A percentile compares a stretch with the other conserved stretches of the same genome.
These are phyloP conservation scores for Aureobasidium lini DNA, from an alignment of 2,329 filamentous ascomycete genomes.

Conservation along the genomic window DNA sequence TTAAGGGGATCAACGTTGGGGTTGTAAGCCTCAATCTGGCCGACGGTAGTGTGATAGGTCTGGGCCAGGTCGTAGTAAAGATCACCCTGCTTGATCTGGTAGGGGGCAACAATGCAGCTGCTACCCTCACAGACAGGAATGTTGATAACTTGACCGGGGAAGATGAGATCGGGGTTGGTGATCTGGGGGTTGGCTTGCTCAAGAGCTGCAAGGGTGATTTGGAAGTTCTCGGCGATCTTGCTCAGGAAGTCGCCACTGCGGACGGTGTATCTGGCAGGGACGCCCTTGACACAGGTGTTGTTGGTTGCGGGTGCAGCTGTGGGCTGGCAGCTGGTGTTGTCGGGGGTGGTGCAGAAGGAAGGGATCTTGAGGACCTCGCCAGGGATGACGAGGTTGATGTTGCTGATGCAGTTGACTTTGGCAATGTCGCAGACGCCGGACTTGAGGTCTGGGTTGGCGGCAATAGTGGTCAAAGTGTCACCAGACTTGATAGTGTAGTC, in stretches of 20 bases:
- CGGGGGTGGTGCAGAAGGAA: slow-evolving; percentile 21
- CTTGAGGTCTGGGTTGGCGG: slow-evolving; percentile 14
- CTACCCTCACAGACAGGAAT: slow-evolving; percentile 21
- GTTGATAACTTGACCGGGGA: slow-evolving; percentile 21
- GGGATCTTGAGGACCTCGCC: slow-evolving; percentile 24
- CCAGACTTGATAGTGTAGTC: slow-evolving; percentile 18
- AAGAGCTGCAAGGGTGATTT: slow-evolving; percentile 21
- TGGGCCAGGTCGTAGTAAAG: slow-evolving; percentile 20
- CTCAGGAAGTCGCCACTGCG: slow-evolving; percentile 20
- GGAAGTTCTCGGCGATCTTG: slow-evolving; percentile 20
- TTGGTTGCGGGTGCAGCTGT: slow-evolving; percentile 11
- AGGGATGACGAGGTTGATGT: slow-evolving; percentile 28
- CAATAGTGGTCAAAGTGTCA: slow-evolving; percentile 20
- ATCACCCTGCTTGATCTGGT: slow-evolving; percentile 21
- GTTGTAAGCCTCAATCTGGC: slow-evolving; percentile 23
- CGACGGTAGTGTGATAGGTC: slow-evolving; percentile 17
- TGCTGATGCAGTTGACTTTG: slow-evolving; percentile 23
- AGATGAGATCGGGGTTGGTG: slow-evolving; percentile 18
- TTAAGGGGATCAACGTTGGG: slow-evolving; percentile 16
- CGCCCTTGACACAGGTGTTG: slow-evolving; percentile 21
- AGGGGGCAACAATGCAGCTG: slow-evolving; percentile 19
- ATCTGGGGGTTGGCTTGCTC: slow-evolving; percentile 21
- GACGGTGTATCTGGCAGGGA: slow-evolving; percentile 20
- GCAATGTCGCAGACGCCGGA: slow-evolving; percentile 24
- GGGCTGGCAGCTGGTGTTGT: slow-evolving; percentile 21